Evolutionary conservation across 805 yeast species (phyloP).

Genomic region (Clavispora vitiphila): DNA sequence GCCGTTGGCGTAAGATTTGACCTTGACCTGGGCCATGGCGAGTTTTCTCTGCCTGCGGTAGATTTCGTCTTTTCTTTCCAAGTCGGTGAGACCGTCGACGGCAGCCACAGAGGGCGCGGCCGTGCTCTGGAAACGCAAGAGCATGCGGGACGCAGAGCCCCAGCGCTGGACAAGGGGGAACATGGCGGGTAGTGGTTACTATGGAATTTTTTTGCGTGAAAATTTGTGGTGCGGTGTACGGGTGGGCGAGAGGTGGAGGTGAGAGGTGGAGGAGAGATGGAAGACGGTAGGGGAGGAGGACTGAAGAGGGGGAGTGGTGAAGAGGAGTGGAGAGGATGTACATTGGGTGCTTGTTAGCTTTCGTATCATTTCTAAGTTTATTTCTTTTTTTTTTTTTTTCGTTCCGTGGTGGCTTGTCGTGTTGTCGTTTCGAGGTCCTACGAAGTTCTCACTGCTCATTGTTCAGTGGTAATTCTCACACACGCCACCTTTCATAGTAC

Average conservation of each 20-base stretch:
- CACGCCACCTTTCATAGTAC: no score
- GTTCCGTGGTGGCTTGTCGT: no score
- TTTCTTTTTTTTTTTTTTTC: no score
- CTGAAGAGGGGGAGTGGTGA: neutral
- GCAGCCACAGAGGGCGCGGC: slow-evolving; percentile 2
- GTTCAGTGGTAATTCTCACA: no score
- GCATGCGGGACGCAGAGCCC: slow-evolving; percentile 1
- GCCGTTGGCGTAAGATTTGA: slow-evolving; percentile 71
- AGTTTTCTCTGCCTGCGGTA: slow-evolving; percentile 69
- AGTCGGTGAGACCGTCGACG: slow-evolving; percentile 50
- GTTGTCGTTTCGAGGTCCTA: no score
- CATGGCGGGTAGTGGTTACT: slow-evolving; percentile 2
- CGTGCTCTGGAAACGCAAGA: slow-evolving; percentile 13
- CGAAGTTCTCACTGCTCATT: no score
- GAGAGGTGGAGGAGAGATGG: neutral
- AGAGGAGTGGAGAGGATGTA: neutral
- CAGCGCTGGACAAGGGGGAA: slow-evolving; percentile 1
- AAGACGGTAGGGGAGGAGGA: neutral
- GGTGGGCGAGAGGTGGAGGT: slow-evolving; percentile 4
- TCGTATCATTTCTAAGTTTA: no score
- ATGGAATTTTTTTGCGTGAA: slow-evolving; percentile 1
- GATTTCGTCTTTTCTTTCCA: slow-evolving; percentile 74
- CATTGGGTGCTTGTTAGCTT: no score
- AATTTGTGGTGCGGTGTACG: slow-evolving; percentile 14
- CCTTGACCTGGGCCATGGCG: slow-evolving; percentile 61